Base-by-base conservation (phyloP, 148 eudicot species). In the Hydrangea macrophylla region DNA sequence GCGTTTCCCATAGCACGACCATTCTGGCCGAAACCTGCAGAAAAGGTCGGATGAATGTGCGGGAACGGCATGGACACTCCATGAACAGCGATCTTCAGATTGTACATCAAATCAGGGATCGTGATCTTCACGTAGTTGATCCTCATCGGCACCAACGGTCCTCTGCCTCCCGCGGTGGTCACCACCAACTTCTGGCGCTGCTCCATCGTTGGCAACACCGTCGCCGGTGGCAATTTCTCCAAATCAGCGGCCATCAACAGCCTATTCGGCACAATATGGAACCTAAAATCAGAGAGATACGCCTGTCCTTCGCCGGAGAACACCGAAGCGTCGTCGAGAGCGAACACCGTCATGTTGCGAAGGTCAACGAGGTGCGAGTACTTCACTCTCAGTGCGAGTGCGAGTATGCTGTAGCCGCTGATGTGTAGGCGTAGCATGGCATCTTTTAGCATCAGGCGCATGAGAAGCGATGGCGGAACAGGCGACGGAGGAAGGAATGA, bases 261-360 rank as follows among this genome's bases (percentile, higher is more conserved):
- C 69, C 48, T 58, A 65, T 88, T 84, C 12, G 88, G 94, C 17
- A 88, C 77, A 12, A 88, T 83, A 64, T 88, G 94, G 50, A 81
- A 88, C 63, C 88, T 60, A 6, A 88, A 58, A 25, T 73, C 53
- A 39, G 74, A 59, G 58, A 73, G 42, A 63, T 67, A 73, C 0
- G 60, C 54, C 2, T 58, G n/a, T 9, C 77, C 77, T 17, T 28
- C 67, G 27, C 81, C 77, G 33, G 74, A 36, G 74, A 78, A 78
- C 26, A 78, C 65, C 1, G 81, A 60, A 17, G 15, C 53, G 23
- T 78, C 81, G 27, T 78, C 77, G 7, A 78, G 50, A 1, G 81
- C 81, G 37, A 78, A 78, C 15, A 78, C 63, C 36, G 81, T 78
- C 71, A 78, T 65, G 8, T 68, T 18, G 12, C 59, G 58, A 24